Conservation (phyloP, 1,284 basidiomycete genomes). For the Naganishia sp. region DNA sequence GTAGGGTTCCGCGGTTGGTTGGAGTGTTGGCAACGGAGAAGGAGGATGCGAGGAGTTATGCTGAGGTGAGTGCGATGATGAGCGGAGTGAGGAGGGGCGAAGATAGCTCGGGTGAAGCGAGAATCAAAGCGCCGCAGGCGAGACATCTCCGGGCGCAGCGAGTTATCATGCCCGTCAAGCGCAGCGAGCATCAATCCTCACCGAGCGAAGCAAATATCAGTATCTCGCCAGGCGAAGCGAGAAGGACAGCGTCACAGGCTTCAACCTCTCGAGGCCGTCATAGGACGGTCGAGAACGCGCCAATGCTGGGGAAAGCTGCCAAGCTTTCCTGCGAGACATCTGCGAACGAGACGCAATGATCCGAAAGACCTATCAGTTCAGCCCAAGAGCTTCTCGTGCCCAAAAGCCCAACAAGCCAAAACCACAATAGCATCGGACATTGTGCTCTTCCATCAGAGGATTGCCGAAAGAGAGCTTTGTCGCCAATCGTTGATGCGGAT, state of each 20-base stretch:
- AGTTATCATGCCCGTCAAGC: neutral
- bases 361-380: too few species aligned
- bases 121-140: neutral
- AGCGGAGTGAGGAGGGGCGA: neutral
- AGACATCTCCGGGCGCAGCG: neutral
- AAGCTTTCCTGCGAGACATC: neutral
- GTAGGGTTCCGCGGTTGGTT: conserved; percentile 69
- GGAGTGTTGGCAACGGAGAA: conserved; percentile 88
- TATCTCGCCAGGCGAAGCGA: conserved; percentile 6
- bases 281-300: conserved; percentile 1
- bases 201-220: neutral
- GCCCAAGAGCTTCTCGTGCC: too few species aligned
- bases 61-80: conserved; percentile 58
- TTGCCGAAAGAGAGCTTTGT: too few species aligned
- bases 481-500: too few species aligned
- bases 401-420: too few species aligned
- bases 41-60: conserved; percentile 84
- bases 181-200: neutral
- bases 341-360: too few species aligned
- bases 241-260: neutral
- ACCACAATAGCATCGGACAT: too few species aligned
- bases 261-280: neutral
- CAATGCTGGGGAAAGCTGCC: neutral
- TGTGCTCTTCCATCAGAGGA: too few species aligned
- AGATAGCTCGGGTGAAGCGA: neutral